A percentile compares a stretch with the other conserved stretches of the same genome.
Evolutionary conservation across 108 stramenopile genomes (phyloP).

Genomic region (Fragilaria crotonensis): DNA sequence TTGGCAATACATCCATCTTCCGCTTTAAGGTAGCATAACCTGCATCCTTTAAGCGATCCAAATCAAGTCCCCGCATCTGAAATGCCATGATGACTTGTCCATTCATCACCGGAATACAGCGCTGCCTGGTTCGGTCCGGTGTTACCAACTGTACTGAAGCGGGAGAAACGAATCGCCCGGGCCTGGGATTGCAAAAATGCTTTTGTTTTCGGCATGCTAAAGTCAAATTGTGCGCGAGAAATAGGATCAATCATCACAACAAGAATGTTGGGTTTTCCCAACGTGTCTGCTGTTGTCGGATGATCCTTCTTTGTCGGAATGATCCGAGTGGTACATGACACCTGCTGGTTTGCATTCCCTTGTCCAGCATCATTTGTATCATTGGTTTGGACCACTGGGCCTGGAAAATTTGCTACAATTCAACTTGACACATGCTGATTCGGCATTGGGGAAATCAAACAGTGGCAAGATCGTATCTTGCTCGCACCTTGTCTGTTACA

Average conservation of each 20-base stretch:
- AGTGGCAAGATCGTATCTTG: too few relatives aligned
- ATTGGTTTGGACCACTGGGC: too few relatives aligned
- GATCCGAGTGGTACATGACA: constrained; percentile 12
- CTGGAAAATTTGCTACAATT: too few relatives aligned
- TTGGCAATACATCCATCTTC: constrained; percentile 51
- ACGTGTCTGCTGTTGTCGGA: neutral
- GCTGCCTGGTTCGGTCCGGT: constrained; percentile 56
- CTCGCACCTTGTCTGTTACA: too few relatives aligned
- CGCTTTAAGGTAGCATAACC: constrained; percentile 43
- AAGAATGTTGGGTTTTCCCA: constrained; percentile 22
- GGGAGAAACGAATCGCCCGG: constrained; percentile 9
- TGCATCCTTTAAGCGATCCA: constrained; percentile 29
- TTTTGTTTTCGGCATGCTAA: constrained; percentile 26
- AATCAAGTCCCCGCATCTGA: constrained; percentile 18
- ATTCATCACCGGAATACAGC: constrained; percentile 29
- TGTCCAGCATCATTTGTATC: too few relatives aligned
- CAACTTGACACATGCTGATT: too few relatives aligned
- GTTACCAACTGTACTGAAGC: constrained; percentile 38
- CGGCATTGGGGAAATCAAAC: too few relatives aligned
- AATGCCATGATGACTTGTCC: constrained; percentile 19
- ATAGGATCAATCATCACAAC: constrained; percentile 47
- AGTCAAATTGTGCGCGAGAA: constrained; percentile 26
- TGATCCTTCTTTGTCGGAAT: neutral
- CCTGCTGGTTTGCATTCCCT: constrained; percentile 1
- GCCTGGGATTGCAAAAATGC: constrained; percentile 2